Base-by-base conservation (phyloP, 768 basidiomycete genomes). In the Trichaptum fuscoviolaceum region DNA sequence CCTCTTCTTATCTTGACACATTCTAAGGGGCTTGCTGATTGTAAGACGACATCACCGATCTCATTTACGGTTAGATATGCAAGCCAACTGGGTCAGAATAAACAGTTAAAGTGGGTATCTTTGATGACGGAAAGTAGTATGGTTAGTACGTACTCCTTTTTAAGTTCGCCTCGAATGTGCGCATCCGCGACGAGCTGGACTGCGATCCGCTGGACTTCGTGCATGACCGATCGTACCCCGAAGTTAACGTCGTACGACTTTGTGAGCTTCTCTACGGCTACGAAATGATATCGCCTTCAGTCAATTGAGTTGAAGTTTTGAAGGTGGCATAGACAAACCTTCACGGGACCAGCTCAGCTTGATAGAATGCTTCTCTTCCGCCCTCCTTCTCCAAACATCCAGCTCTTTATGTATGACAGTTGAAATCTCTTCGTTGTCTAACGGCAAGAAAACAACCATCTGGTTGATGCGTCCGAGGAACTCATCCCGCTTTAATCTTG, bases 401-500 rank as follows among this genome's bases (percentile, higher is more conserved):
- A 52, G 30, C 35, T 63, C 63, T 15, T 63, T 63, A 27, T 36
- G 9, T 2, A 61, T 61, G 15, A 61, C 59, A 12, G 42, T 52
- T 12, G 42, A 12, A 12, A 61, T 34, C 59, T 61, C 59, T 17
- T 61, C 59, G 17, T 61, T 23, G 30, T 61, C 23, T 9, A 61
- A 23, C 12, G 59, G 59, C 59, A 34, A 34, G 72, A 80, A 80
- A 24, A 80, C 67, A 57, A 75, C 69, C 35, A 74, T 73, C 63
- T 71, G 68, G 68, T 80, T 78, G 63, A 80, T 71, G 25, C 80
- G 76, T 68, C 79, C 78, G 67, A 80, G 72, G 66, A 80, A 73
- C 67, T 81, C 80, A 23, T 34, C 59, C 25, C 59, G 59, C 59
- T 61, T 61, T 18, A 61, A 34, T 18, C 77, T 66, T 30, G 68